Evolutionary conservation across 2,329 filamentous ascomycete genomes (phyloP), one percentile per base, ranked within the genome.

Genomic region (Fusarium stilboides): DNA sequence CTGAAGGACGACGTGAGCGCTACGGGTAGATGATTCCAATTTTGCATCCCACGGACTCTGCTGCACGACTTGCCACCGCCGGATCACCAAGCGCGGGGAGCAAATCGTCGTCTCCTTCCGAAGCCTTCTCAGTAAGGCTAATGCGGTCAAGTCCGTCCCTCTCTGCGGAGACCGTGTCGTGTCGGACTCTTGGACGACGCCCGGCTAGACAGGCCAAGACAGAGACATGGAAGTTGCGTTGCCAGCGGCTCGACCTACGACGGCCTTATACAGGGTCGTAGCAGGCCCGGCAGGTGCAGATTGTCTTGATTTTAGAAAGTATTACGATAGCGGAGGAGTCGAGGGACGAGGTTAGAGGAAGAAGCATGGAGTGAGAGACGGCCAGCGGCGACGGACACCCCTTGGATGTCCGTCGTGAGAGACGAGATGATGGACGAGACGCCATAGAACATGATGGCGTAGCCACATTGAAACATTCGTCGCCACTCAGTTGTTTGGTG

Each of bases 1-100:
- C 76, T 86, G 84, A 86, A 77, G 53, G 67, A 72, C 54, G 28
- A 58, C 37, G 57, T 64, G 68, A 74, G 68, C 59, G 64, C 63
- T 64, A 74, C 62, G 68, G 74, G 65, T 71, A 74, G 70, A 69
- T 71, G 74, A 76, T 73, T 67, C 58, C 62, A 67, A 68, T 74
- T 75, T 75, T 75, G 69, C 73, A 75, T 74, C 72, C 65, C 55
- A 65, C 57, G 58, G 73, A 67, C 70, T 72, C 66, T 72, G 65
- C 66, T 69, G 60, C 64, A 73, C 57, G 60, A 68, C 62, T 59
- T 72, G 62, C 59, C 52, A 51, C 68, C 62, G 49, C 62, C 59
- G 43, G 64, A 68, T 60, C 72, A 72, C 53, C 61, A 65, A 62
- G 63, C 40, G 69, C 50, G 68, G 63, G 42, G 57, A 49, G 69